Evolutionary conservation across 495 filamentous ascomycete species (phyloP), one percentile per base, ranked within the genome.

Genomic region (Aspergillus funiculosus): DNA sequence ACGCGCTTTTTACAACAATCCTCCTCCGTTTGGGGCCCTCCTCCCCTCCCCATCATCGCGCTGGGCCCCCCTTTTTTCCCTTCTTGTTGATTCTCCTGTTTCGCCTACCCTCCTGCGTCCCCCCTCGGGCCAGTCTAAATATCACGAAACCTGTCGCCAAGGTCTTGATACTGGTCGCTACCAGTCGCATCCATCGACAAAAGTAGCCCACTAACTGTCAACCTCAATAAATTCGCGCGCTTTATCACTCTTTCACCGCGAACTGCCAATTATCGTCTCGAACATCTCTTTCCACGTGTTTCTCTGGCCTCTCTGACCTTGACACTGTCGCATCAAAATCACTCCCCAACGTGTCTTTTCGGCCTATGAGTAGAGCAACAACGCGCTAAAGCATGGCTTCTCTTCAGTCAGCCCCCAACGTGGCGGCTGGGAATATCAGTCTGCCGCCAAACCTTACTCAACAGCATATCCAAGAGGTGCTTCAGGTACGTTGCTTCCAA

Each of bases 371-470:
- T 58, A 64, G 37, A 63, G 36, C 24, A 51, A 53, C 38, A 17
- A 59, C 54, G 57, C 56, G 57, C 55, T 59, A 52, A 67, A 76
- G 40, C 46, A 94, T 94, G 87, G 80, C 87, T 59, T 89, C 85
- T 27, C 78, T 86, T 53, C 86, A 91, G 67, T 69, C 78, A 49
- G 71, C 81, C 39, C 78, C 83, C 32, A 76, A 74, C 44, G 69
- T 81, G 60, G 79, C 82, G 62, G 72, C 79, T 57, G 71, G 67
- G 43, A 82, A 78, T 52, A 71, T 73, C 48, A 59, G 64, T 34
- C 58, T 82, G 54, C 71, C 80, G 28, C 58, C 72, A 24, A 75
- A 77, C 50, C 59, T 81, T 52, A 82, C 74, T 24, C 73, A 72
- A 47, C 73, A 78, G 48, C 76, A 83, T 54, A 66, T 81, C 20